Evolutionary conservation across 1,284 basidiomycete genomes (phyloP).

Genomic region (Malassezia vespertilionis): DNA sequence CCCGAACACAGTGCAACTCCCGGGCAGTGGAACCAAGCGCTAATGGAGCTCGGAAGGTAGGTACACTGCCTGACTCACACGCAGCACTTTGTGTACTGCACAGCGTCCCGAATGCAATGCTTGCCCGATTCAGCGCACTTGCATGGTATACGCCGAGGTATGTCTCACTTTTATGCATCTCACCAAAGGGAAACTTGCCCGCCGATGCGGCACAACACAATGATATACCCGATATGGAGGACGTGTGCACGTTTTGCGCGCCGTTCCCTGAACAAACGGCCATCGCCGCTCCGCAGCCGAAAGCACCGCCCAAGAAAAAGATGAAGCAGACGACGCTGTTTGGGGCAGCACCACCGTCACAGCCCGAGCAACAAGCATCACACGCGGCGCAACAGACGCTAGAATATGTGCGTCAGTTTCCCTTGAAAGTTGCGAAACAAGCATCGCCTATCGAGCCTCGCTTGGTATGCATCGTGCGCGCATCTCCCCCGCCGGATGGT

Average conservation of each 20-base stretch:
- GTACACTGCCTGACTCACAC: conserved; percentile 6
- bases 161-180: background rate
- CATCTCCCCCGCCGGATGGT: background rate
- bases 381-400: background rate
- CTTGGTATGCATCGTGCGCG: conserved; percentile 62
- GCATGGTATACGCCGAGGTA: conserved; percentile 21
- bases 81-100: conserved; percentile 29
- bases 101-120: conserved; percentile 24
- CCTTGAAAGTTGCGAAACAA: conserved; percentile 76
- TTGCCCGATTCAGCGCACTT: conserved; percentile 31
- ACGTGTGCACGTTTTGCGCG: conserved; percentile 33
- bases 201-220: background rate
- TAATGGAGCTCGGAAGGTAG: conserved; percentile 43
- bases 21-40: conserved; percentile 42
- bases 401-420: conserved; percentile 57
- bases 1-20: conserved; percentile 18
- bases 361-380: background rate
- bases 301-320: background rate
- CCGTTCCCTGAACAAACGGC: conserved; percentile 19
- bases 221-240: conserved; percentile 25
- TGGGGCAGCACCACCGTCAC: conserved; percentile 2
- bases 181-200: background rate
- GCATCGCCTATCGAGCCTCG: conserved; percentile 73
- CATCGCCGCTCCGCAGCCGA: background rate
- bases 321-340: conserved; percentile 19